Conservation (phyloP, 768 basidiomycete species). For the Strobilomyces echinocephalus region DNA sequence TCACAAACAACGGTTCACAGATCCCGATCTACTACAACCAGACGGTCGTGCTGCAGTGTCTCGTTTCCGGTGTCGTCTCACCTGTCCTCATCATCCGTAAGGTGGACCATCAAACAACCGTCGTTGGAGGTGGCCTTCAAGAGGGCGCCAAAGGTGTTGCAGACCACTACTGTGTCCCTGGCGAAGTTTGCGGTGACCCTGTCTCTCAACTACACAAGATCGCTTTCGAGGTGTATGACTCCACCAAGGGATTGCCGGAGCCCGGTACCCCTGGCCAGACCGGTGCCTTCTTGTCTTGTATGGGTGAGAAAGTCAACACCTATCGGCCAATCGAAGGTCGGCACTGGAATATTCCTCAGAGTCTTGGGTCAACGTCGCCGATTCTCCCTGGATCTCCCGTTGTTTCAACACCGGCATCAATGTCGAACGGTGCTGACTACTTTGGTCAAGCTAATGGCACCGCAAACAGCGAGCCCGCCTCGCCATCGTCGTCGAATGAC, state of each 20-base stretch:
- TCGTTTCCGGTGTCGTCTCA: slow-evolving; percentile 90
- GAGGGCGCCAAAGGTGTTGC: slow-evolving; percentile 83
- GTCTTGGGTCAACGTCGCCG: slow-evolving; percentile 48
- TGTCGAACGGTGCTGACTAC: slow-evolving; percentile 56
- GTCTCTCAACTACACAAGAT: slow-evolving; percentile 96
- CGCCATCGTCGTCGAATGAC: slow-evolving; percentile 57
- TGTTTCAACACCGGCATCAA: slow-evolving; percentile 55
- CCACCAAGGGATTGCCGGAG: slow-evolving; percentile 62
- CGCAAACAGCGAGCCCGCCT: slow-evolving; percentile 66
- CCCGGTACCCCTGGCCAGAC: slow-evolving; percentile 72
- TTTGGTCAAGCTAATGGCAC: slow-evolving; percentile 43
- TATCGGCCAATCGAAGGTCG: slow-evolving; percentile 82
- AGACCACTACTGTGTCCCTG: slow-evolving; percentile 75
- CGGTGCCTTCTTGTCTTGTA: slow-evolving; percentile 83
- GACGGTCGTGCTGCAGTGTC: slow-evolving; percentile 90
- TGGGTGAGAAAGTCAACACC: slow-evolving; percentile 91
- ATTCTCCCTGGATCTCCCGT: slow-evolving; percentile 67
- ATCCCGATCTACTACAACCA: slow-evolving; percentile 96
- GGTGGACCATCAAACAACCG: slow-evolving; percentile 85
- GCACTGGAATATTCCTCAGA: slow-evolving; percentile 58
- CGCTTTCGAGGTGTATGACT: slow-evolving; percentile 86
- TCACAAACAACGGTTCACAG: slow-evolving; percentile 76
- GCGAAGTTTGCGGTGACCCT: slow-evolving; percentile 89
- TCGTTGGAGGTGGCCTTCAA: slow-evolving; percentile 85
- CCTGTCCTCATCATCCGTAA: slow-evolving; percentile 93